Conservation (phyloP, 306 rosid genomes). For the Lupinus albus region DNA sequence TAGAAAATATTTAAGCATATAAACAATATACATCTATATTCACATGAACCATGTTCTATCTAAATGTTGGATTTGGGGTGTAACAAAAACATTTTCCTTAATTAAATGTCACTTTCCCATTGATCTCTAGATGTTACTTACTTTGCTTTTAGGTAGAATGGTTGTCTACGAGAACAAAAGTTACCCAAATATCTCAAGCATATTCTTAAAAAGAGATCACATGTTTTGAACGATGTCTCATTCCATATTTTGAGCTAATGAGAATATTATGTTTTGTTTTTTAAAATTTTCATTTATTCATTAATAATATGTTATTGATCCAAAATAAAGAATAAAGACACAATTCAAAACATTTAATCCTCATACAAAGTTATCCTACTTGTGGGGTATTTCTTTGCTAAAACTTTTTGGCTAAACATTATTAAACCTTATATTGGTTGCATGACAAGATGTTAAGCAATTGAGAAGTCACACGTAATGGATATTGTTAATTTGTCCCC, state of each 20-base stretch:
- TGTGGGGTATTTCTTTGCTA: constrained; percentile 36
- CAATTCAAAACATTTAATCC: no score
- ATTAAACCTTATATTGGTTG: constrained; percentile 42
- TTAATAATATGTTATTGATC: no score
- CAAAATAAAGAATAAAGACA: no score
- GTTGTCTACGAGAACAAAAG: constrained; percentile 41
- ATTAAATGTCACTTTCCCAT: constrained; percentile 15
- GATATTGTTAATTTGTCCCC: constrained; percentile 43
- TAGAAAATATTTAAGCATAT: no score
- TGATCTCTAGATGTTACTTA: constrained; percentile 22
- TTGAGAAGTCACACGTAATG: constrained; percentile 41
- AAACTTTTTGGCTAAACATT: constrained; percentile 27
- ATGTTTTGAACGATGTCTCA: no score
- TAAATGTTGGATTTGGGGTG: not conserved
- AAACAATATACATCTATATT: no score
- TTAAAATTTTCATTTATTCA: no score
- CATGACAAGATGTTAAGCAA: constrained; percentile 29
- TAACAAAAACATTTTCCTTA: not conserved
- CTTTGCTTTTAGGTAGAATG: constrained; percentile 34
- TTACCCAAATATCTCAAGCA: constrained; percentile 38
- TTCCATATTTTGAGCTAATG: no score
- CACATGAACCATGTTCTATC: no score
- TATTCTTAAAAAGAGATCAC: no score
- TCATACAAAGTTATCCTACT: no score
- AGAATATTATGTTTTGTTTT: no score